phyloP scores from a whole-genome alignment of 257 asterid species.

The Fraxinus americana region DNA sequence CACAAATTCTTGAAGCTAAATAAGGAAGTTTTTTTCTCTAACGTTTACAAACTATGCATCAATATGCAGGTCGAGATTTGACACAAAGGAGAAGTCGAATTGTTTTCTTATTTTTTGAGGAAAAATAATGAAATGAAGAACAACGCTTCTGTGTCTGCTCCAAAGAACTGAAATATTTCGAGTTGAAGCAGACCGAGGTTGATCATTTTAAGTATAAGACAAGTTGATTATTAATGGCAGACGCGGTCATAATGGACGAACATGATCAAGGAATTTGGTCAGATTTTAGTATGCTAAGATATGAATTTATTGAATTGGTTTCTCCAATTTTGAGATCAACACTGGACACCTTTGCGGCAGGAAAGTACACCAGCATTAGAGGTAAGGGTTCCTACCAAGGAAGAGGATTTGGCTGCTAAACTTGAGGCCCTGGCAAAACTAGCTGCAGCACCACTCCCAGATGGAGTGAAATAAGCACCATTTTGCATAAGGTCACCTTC shows the following conservation, averaged over 20 bases:
- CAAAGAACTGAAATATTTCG: not conserved
- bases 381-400: conserved; percentile 42
- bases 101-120: not conserved
- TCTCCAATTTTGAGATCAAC: conserved; percentile 24
- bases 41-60: not conserved
- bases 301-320: not conserved
- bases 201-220: conserved; percentile 15
- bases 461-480: conserved; percentile 49
- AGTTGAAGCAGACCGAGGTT: conserved; percentile 41
- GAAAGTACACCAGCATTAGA: conserved; percentile 45
- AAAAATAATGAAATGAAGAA: conserved; percentile 18
- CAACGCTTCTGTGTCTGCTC: conserved; percentile 46
- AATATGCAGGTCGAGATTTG: not conserved
- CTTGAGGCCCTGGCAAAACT: conserved; percentile 53
- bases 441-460: conserved; percentile 37
- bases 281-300: conserved; percentile 7
- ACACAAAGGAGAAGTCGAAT: not conserved
- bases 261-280: not conserved
- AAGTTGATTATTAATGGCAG: not conserved
- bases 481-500: conserved; percentile 54
- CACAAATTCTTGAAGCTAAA: conserved; percentile 1
- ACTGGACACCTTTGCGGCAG: conserved; percentile 40
- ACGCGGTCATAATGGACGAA: not conserved
- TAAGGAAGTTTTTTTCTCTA: not conserved
- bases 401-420: conserved; percentile 45